Conservation (phyloP, 495 filamentous ascomycete species). For the Xylona heveae region DNA sequence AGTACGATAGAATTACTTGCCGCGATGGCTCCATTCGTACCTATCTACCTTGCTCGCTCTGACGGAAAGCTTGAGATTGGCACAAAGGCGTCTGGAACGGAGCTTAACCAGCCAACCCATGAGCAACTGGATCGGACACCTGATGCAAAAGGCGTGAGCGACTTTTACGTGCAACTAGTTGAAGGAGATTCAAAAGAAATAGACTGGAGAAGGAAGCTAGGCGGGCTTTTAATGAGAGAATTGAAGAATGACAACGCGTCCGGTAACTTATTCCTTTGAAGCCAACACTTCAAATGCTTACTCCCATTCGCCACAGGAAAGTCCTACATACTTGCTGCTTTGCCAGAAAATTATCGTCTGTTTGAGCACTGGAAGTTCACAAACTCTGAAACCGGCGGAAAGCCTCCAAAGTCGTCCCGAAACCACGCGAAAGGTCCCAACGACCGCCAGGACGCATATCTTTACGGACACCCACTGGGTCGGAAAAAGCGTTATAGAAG, state of each 20-base stretch:
- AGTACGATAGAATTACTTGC: too few species aligned
- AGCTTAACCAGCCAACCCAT: conserved; percentile 22
- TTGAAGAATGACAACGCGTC: conserved; percentile 16
- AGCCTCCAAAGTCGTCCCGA: conserved; percentile 12
- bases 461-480: conserved; percentile 38
- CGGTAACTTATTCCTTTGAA: conserved; percentile 8
- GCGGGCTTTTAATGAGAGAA: conserved; percentile 25
- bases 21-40: too few species aligned
- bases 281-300: neutral
- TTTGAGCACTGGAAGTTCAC: conserved; percentile 32
- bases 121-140: conserved; percentile 23
- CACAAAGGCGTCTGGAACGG: conserved; percentile 10
- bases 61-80: conserved; percentile 18
- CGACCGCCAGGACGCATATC: conserved; percentile 32
- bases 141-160: conserved; percentile 22
- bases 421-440: conserved; percentile 19
- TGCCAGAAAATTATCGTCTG: conserved; percentile 35
- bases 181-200: conserved; percentile 20
- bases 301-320: neutral
- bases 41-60: conserved; percentile 16
- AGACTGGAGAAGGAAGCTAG: conserved; percentile 34
- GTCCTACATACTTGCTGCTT: conserved; percentile 24
- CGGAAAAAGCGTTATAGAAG: conserved; percentile 35
- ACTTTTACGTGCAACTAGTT: conserved; percentile 23
- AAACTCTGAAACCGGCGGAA: conserved; percentile 14